Percentiles rank a stretch among this genome's conserved stretches.
Conservation (phyloP, 805 yeast species). For the Kregervanrija fluxuum region DNA sequence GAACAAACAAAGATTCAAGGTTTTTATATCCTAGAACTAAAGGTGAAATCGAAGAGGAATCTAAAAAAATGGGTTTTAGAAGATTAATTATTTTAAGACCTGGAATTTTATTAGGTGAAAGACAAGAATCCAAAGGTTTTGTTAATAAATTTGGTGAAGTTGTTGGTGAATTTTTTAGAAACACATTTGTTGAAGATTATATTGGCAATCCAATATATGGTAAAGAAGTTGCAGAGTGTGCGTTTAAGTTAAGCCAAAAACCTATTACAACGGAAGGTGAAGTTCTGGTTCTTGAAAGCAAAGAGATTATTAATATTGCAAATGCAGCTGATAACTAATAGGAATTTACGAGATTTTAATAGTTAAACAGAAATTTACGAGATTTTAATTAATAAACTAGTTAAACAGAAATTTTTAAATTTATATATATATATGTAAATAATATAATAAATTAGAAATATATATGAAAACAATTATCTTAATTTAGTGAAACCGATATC, state of each 20-base stretch:
- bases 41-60: slow-evolving; percentile 68
- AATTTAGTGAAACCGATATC: slow-evolving; percentile 99
- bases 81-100: slow-evolving; percentile 72
- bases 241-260: slow-evolving; percentile 14
- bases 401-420: slow-evolving; percentile 2
- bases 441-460: slow-evolving; percentile 4
- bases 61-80: slow-evolving; percentile 57
- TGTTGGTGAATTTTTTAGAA: slow-evolving; percentile 28
- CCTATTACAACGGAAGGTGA: slow-evolving; percentile 21
- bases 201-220: slow-evolving; percentile 47
- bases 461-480: slow-evolving; percentile 55
- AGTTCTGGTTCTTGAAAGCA: slow-evolving; percentile 16
- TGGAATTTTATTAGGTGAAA: slow-evolving; percentile 62
- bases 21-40: slow-evolving; percentile 61
- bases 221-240: slow-evolving; percentile 59
- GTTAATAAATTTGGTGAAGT: slow-evolving; percentile 26
- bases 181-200: slow-evolving; percentile 27
- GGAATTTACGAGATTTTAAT: background rate
- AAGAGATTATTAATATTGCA: slow-evolving; percentile 17
- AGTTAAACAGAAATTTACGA: background rate
- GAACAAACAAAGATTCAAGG: slow-evolving; percentile 53
- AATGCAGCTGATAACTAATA: background rate
- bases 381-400: background rate
- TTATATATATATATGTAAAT: slow-evolving; percentile 8
- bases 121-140: slow-evolving; percentile 37